Base-by-base conservation (phyloP, 2,329 filamentous ascomycete species). In the Colletotrichum orbiculare region DNA sequence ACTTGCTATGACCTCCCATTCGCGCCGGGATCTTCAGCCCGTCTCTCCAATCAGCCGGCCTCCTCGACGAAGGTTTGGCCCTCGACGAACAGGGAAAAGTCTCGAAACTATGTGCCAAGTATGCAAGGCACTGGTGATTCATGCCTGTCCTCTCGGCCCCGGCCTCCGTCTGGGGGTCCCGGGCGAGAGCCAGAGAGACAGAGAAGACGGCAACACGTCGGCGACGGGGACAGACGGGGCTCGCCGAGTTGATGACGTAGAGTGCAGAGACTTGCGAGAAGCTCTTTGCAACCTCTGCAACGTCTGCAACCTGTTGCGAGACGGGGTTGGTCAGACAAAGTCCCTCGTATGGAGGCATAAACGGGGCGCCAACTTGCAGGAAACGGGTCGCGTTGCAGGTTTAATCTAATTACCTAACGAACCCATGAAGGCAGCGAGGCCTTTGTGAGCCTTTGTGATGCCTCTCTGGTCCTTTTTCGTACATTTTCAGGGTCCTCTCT, bases 1-100 rank as follows among this genome's bases (percentile, higher is more conserved):
- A 25, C 33, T 46, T 48, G 55, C 34, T 45, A 34, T 43, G 39
- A 17, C 37, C 41, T 59, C 52, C 49, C 15, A 54, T 41, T 25
- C 11, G 25, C 37, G 59, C 63, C 35, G 48, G 62, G 57, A 54
- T 64, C 52, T 34, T 46, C 38, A 45, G 54, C 42, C 33, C 25
- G 6, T 5, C 11, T 56, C 63, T 47, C 63, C 63, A 66, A 66
- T 66, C 58, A 66, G 53, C 41, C 12, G 12, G 42, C n/a, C 41
- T 37, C 38, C 47, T 38, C 17, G 41, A 34, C 47, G 50, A 35
- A 34, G 13, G 43, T 38, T 47, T 56, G 54, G 45, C 11, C 45
- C 45, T 5, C n/a, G 17, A n/a, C 42, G 13, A n/a, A 9, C 38
- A 41, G 9, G 38, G 38, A 41, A 17, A 17, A 17, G 17, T 17